These are phyloP conservation scores for Blastobotrys serpentis DNA, from an alignment of 1,139 yeast species.

Conservation along the genomic window DNA sequence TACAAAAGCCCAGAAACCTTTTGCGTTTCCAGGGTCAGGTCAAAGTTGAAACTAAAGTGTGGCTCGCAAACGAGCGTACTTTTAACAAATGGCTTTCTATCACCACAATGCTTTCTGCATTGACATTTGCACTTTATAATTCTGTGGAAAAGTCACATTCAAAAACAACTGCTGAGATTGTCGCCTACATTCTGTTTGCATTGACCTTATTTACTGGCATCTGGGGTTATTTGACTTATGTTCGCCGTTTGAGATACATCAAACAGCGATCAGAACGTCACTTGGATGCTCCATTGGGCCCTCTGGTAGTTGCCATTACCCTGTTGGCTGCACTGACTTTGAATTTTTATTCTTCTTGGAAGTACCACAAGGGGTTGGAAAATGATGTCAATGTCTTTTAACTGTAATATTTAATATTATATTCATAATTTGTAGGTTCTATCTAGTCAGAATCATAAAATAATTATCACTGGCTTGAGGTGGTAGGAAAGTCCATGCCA, in stretches of 20 bases:
- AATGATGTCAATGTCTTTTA: no score
- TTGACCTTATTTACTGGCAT: slow-evolving; percentile 77
- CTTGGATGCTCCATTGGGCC: slow-evolving; percentile 87
- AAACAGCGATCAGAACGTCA: slow-evolving; percentile 81
- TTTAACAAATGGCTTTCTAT: slow-evolving; percentile 94
- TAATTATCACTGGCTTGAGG: not conserved
- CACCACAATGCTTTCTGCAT: slow-evolving; percentile 79
- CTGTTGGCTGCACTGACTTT: slow-evolving; percentile 63
- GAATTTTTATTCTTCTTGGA: slow-evolving; percentile 49
- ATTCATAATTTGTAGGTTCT: not conserved
- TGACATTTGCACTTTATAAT: slow-evolving; percentile 80
- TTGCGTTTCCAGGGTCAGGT: slow-evolving; percentile 88
- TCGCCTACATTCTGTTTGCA: slow-evolving; percentile 78
- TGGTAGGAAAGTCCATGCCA: not conserved
- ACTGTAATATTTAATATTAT: not conserved
- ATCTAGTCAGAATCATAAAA: slow-evolving; percentile 3
- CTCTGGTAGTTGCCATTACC: slow-evolving; percentile 71
- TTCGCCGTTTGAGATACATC: slow-evolving; percentile 68
- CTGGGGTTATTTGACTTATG: slow-evolving; percentile 86
- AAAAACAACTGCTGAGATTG: slow-evolving; percentile 39
- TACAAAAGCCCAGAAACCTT: slow-evolving; percentile 71
- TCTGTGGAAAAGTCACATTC: slow-evolving; percentile 65
- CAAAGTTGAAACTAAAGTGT: slow-evolving; percentile 93
- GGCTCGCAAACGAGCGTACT: slow-evolving; percentile 98
- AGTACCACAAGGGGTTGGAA: slow-evolving; percentile 7